These are phyloP conservation scores for Lachnum nothofagi DNA, from an alignment of 2,329 filamentous ascomycete genomes.

Conservation along the genomic window DNA sequence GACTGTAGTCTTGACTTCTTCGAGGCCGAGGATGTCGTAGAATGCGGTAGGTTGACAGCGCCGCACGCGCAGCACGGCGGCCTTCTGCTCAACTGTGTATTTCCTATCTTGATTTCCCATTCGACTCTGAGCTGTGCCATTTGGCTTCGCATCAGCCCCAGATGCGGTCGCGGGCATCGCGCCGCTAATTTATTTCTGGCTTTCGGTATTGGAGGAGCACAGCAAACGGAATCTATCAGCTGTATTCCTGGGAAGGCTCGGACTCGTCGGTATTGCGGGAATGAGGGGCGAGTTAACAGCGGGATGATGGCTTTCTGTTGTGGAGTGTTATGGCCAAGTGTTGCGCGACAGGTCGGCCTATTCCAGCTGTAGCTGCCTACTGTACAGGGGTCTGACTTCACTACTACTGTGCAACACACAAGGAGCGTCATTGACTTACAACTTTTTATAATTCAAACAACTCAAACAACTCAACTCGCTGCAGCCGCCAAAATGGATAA, in stretches of 20 bases:
- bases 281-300: too few species aligned
- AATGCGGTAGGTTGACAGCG: conserved; percentile 81
- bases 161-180: conserved; percentile 37
- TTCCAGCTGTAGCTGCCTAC: too few species aligned
- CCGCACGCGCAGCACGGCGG: conserved; percentile 82
- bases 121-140: conserved; percentile 36
- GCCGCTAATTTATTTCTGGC: conserved; percentile 5
- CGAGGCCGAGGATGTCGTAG: conserved; percentile 86
- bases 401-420: too few species aligned
- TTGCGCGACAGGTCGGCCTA: not conserved
- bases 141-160: conserved; percentile 36
- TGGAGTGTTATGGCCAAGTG: conserved; percentile 17
- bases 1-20: conserved; percentile 56
- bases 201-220: not conserved
- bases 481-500: conserved; percentile 22
- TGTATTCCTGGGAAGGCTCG: too few species aligned
- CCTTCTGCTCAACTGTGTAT: conserved; percentile 85
- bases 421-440: too few species aligned
- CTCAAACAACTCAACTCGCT: too few species aligned
- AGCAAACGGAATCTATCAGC: not conserved
- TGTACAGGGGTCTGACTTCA: too few species aligned
- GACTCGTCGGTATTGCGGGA: too few species aligned
- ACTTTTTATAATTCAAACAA: not conserved
- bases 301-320: not conserved
- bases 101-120: conserved; percentile 56